These are phyloP conservation scores for Melaleuca alternifolia DNA, from an alignment of 345 rosid genomes.

Conservation along the genomic window DNA sequence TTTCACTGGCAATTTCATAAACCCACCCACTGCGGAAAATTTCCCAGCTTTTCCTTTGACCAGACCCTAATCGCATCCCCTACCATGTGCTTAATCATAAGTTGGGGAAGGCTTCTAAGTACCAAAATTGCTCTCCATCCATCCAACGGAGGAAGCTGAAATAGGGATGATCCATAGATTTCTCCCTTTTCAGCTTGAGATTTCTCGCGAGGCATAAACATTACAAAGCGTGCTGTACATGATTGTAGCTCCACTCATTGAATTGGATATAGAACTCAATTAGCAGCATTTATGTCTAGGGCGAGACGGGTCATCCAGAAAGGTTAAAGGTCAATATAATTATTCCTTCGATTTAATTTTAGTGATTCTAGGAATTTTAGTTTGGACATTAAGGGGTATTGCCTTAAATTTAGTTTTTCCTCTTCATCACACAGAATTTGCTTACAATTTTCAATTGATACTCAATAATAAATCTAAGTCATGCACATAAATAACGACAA, in stretches of 20 bases:
- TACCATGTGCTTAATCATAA: background rate
- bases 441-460: background rate
- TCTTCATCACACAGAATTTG: background rate
- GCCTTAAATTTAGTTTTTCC: background rate
- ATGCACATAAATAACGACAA: background rate
- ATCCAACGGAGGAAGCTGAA: too few species aligned
- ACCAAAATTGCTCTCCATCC: background rate
- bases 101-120: background rate
- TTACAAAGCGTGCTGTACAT: background rate
- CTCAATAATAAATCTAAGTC: background rate
- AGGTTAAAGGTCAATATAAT: too few species aligned
- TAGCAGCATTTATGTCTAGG: background rate
- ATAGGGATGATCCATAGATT: too few species aligned
- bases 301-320: too few species aligned
- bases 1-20: too few species aligned
- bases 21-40: background rate
- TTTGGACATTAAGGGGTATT: background rate
- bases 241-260: background rate
- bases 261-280: background rate
- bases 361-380: background rate
- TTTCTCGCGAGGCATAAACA: too few species aligned
- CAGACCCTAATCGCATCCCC: accelerated
- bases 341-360: too few species aligned
- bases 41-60: background rate
- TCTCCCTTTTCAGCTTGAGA: too few species aligned